Evolutionary conservation across 495 filamentous ascomycete species (phyloP), one percentile per base, ranked within the genome.

Genomic region (Hypomontagnella submonticulosa): DNA sequence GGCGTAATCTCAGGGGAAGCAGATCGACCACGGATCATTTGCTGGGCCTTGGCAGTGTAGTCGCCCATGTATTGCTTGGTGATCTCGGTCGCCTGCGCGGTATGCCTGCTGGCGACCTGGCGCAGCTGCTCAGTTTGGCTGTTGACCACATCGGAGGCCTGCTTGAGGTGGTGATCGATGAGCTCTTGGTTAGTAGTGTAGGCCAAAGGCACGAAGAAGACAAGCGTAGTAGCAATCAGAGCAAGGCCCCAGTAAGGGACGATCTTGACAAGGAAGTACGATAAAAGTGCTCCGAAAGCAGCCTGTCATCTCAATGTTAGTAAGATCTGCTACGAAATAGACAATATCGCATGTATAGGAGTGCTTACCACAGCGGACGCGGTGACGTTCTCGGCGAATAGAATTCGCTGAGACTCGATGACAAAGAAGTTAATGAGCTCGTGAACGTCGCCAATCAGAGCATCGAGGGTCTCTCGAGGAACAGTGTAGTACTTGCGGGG

Each of bases 351-450:
- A 11, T 40, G 0, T 11, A 13, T 13, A 55, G 48, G 53, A 49
- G 41, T 33, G 83, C 92, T 79, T 87, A 97, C 93, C 61, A 86
- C 87, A 77, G 87, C 75, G 1, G 95, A 96, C 66, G 87, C 88
- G 56, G 85, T 81, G 48, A 96, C 81, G 72, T 98, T 98, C 87
- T 99, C 95, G 50, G 89, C 95, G 68, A 96, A 99, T 53, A 98
- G 68, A 70, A 99, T 86, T 60, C 96, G 88, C 85, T 99, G 95
- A 75, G 91, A 88, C 80, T 99, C 95, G 65, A 99, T 92, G 66
- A 97, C 84, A 79, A 97, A 92, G 80, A 99, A 99, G 84, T 99
- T 97, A 78, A 93, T 79, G 47, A 99, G 82, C 77, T 97, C 93
- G 74, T 94, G 90, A 30, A 94, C 73, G 72, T 98, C 95, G 63